phyloP scores from a whole-genome alignment of 129 eudicot species.

The Erigeron canadensis region DNA sequence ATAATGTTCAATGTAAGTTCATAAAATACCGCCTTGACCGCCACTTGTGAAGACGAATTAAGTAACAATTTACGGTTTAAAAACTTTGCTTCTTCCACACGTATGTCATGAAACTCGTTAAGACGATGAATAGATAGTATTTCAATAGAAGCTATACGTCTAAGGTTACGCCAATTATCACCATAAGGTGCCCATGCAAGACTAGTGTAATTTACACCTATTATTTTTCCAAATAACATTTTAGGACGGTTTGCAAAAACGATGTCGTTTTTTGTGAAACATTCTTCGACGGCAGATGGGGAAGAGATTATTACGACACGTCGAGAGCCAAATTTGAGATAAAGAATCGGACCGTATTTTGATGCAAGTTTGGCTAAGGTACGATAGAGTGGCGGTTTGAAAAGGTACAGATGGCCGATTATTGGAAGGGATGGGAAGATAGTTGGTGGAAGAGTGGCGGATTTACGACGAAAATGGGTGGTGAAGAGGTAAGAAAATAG shows the following conservation, averaged over 20 bases:
- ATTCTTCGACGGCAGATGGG: conserved; percentile 34
- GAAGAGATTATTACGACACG: conserved; percentile 37
- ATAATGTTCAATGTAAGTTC: conserved; percentile 31
- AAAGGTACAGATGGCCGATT: conserved; percentile 62
- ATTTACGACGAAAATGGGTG: conserved; percentile 21
- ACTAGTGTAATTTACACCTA: conserved; percentile 38
- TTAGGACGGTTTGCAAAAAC: conserved; percentile 44
- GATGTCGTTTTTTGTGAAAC: conserved; percentile 39
- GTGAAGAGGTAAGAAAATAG: conserved; percentile 27
- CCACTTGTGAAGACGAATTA: conserved; percentile 8
- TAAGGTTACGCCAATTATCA: conserved; percentile 46
- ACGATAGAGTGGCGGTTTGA: conserved; percentile 39
- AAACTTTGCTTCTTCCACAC: conserved; percentile 25
- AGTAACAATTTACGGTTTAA: conserved; percentile 7
- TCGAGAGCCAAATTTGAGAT: conserved; percentile 35
- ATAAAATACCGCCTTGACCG: conserved; percentile 28
- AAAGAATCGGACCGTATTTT: conserved; percentile 27
- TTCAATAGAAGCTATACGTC: conserved; percentile 45
- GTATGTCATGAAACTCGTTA: conserved; percentile 32
- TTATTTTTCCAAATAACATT: conserved; percentile 30
- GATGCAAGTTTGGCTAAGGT: conserved; percentile 22
- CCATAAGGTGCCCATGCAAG: conserved; percentile 37
- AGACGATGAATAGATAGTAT: conserved; percentile 42
- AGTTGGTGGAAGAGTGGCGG: conserved; percentile 49
- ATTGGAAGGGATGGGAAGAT: conserved; percentile 46